Percentiles rank a stretch among this genome's conserved stretches.
Conservation (phyloP, 1,284 basidiomycete genomes). For the Agaricales sp. region DNA sequence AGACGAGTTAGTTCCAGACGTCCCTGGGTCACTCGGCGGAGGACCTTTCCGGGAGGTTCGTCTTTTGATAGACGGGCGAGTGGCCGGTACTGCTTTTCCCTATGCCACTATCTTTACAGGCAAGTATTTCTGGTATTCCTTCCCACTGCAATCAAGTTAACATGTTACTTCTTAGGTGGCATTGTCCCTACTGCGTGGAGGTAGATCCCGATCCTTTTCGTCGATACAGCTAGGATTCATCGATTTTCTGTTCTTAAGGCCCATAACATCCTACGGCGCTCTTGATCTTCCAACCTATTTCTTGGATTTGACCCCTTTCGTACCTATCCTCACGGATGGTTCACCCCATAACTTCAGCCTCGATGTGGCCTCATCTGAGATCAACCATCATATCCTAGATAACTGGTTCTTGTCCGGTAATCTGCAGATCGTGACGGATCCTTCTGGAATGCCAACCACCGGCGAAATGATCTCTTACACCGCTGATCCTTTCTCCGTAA, state of each 20-base stretch:
- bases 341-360: conserved; percentile 57
- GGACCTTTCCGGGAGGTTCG: conserved; percentile 53
- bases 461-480: conserved; percentile 53
- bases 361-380: conserved; percentile 64
- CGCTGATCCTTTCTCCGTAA: conserved; percentile 43
- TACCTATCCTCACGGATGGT: conserved; percentile 61
- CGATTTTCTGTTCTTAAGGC: conserved; percentile 26
- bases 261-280: conserved; percentile 71
- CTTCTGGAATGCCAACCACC: conserved; percentile 44
- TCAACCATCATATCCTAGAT: conserved; percentile 49
- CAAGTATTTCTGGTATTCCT: background rate
- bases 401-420: conserved; percentile 75
- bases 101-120: conserved; percentile 73
- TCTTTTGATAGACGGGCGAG: conserved; percentile 59
- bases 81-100: conserved; percentile 71
- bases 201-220: conserved; percentile 26
- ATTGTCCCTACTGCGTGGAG: conserved; percentile 67
- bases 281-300: conserved; percentile 73
- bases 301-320: conserved; percentile 71
- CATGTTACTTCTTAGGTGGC: conserved; percentile 27
- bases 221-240: background rate
- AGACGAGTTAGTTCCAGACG: conserved; percentile 42
- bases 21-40: conserved; percentile 26
- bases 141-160: background rate
- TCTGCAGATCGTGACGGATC: conserved; percentile 62